Evolutionary conservation across 805 yeast genomes (phyloP).

Genomic region (Torulaspora delbrueckii): DNA sequence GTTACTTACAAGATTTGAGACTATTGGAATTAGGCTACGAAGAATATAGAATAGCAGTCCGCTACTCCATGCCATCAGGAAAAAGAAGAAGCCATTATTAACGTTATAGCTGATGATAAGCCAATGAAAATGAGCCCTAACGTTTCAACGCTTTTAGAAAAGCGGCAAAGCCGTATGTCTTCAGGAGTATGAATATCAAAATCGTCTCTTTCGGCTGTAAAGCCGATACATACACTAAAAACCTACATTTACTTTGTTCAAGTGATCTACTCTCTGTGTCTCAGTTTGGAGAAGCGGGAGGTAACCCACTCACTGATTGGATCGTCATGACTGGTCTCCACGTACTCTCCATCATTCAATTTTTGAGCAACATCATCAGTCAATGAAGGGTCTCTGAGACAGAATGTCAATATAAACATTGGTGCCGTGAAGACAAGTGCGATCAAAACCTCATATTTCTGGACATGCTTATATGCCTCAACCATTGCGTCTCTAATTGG

Average conservation of each 20-base stretch:
- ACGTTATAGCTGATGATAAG: too few relatives aligned
- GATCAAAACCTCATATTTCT: slow-evolving; percentile 47
- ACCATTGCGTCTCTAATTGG: slow-evolving; percentile 51
- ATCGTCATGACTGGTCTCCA: slow-evolving; percentile 19
- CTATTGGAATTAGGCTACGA: too few relatives aligned
- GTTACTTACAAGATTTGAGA: too few relatives aligned
- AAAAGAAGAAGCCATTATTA: too few relatives aligned
- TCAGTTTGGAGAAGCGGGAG: slow-evolving; percentile 4
- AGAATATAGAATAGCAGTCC: too few relatives aligned
- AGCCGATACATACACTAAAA: too few relatives aligned
- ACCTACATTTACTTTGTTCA: not conserved
- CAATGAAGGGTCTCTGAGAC: slow-evolving; percentile 49
- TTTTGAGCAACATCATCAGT: slow-evolving; percentile 29
- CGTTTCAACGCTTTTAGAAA: too few relatives aligned
- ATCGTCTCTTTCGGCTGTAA: too few relatives aligned
- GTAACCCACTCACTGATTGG: slow-evolving; percentile 16
- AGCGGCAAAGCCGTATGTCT: too few relatives aligned
- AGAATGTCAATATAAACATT: slow-evolving; percentile 43
- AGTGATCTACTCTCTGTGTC: slow-evolving; percentile 2
- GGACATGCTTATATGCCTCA: slow-evolving; percentile 49
- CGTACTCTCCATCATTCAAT: slow-evolving; percentile 20
- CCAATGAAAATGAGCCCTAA: too few relatives aligned
- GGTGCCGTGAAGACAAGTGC: slow-evolving; percentile 42
- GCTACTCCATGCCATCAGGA: too few relatives aligned
- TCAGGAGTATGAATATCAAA: too few relatives aligned